Conservation (phyloP, 2,329 filamentous ascomycete genomes). For the Curvularia sp. region DNA sequence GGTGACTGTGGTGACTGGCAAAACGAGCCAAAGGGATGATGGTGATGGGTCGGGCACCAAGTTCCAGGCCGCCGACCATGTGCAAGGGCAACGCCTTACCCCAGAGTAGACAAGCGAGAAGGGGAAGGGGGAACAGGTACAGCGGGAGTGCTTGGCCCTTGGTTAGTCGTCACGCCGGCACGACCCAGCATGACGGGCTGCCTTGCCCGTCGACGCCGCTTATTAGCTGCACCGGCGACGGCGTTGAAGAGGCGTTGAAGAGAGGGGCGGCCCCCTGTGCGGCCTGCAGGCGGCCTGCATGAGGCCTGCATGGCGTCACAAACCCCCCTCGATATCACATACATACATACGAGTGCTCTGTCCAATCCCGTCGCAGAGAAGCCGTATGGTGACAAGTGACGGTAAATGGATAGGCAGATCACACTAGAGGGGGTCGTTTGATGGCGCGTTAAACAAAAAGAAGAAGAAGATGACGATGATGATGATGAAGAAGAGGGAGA, state of each 20-base stretch:
- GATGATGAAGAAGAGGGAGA: too few species aligned
- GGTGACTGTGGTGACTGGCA: conserved; percentile 6
- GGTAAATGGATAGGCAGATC: too few species aligned
- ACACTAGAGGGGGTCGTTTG: neutral
- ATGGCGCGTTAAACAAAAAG: neutral
- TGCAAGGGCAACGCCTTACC: conserved; percentile 18
- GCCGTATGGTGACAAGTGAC: neutral
- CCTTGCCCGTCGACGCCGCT: conserved; percentile 5
- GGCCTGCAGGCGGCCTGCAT: conserved; percentile 30
- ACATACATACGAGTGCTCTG: neutral
- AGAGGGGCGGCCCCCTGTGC: conserved; percentile 10
- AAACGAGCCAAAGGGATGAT: conserved; percentile 9
- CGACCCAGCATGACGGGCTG: conserved; percentile 25
- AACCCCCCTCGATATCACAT: conserved; percentile 5
- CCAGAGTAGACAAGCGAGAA: conserved; percentile 22
- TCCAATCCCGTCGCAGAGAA: neutral
- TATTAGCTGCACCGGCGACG: conserved; percentile 20
- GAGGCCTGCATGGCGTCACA: conserved; percentile 15
- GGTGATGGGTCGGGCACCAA: conserved; percentile 27
- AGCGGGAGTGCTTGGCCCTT: conserved; percentile 13
- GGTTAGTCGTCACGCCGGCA: conserved; percentile 4
- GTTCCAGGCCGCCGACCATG: neutral
- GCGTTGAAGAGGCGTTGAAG: neutral
- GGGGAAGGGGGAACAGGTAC: conserved; percentile 13
- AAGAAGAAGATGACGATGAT: too few species aligned